A percentile compares a stretch with the other conserved stretches of the same genome.
These are phyloP conservation scores for Globisporangium cederbergense DNA, from an alignment of 352 stramenopile genomes.

Conservation along the genomic window DNA sequence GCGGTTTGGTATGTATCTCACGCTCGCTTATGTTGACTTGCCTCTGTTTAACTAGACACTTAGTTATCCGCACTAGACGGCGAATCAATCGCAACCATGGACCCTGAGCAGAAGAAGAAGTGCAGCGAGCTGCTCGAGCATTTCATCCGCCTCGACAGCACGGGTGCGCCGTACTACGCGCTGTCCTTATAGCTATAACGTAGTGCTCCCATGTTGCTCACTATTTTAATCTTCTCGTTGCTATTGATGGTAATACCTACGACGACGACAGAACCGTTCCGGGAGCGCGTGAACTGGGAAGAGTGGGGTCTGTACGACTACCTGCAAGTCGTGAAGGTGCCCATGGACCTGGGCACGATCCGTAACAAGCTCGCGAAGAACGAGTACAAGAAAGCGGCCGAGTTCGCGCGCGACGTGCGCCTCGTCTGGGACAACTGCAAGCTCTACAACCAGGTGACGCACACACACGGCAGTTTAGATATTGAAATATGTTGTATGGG, in stretches of 20 bases:
- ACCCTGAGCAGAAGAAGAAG: conserved; percentile 78
- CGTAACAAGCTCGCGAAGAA: conserved; percentile 70
- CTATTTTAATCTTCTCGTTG: conserved; percentile 8
- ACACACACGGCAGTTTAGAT: neutral
- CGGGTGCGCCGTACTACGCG: conserved; percentile 27
- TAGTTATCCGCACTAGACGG: too few relatives aligned
- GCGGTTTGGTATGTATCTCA: too few relatives aligned
- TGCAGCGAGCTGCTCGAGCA: conserved; percentile 77
- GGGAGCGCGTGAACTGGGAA: conserved; percentile 87
- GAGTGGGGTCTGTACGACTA: conserved; percentile 91
- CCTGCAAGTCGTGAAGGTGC: conserved; percentile 87
- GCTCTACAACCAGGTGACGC: conserved; percentile 71
- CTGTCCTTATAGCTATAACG: neutral
- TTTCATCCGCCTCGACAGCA: conserved; percentile 79
- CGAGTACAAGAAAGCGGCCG: conserved; percentile 81
- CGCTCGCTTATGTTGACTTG: too few relatives aligned
- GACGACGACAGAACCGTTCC: conserved; percentile 57
- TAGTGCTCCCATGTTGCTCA: neutral
- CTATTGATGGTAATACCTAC: neutral
- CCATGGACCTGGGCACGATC: conserved; percentile 91
- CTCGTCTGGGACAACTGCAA: conserved; percentile 87
- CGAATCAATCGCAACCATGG: conserved; percentile 30
- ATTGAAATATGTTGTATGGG: neutral
- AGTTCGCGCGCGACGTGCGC: conserved; percentile 83
- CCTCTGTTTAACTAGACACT: too few relatives aligned